Conservation (phyloP, 176 grass and related monocot genomes). For the Aegilops umbellulata region DNA sequence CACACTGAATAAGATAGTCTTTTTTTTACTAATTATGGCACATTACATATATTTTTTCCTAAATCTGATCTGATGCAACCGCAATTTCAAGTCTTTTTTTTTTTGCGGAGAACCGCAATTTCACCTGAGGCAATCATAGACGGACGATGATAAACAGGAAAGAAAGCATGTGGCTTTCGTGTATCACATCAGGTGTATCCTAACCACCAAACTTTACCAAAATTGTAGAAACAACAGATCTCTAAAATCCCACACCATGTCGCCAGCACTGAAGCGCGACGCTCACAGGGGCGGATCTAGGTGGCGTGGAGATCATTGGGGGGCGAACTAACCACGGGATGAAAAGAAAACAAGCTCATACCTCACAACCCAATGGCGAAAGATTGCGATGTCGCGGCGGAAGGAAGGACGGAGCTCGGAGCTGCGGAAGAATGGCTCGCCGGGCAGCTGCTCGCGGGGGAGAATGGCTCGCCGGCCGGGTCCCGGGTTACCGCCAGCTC, state of each 20-base stretch:
- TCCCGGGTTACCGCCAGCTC: not conserved
- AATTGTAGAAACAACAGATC: slow-evolving; percentile 22
- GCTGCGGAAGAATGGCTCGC: not conserved
- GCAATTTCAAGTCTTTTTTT: not conserved
- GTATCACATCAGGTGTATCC: slow-evolving; percentile 14
- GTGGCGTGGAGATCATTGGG: not conserved
- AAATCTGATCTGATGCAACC: slow-evolving; percentile 8
- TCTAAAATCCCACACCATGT: not conserved
- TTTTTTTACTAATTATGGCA: not conserved
- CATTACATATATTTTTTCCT: not conserved
- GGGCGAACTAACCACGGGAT: no score
- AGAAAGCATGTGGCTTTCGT: not conserved
- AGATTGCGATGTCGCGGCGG: not conserved
- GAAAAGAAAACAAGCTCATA: not conserved
- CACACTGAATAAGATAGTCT: not conserved
- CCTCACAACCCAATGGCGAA: not conserved
- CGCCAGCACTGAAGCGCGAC: not conserved
- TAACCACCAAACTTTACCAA: slow-evolving; percentile 22
- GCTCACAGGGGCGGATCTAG: not conserved
- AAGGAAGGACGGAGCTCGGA: not conserved
- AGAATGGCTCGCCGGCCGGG: slow-evolving; percentile 17
- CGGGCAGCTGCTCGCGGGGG: not conserved
- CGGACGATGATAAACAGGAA: not conserved
- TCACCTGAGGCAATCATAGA: slow-evolving; percentile 17
- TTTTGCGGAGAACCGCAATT: not conserved